Base-by-base conservation (phyloP, 1,139 yeast genomes). In the Saccharomyces hybrid region DNA sequence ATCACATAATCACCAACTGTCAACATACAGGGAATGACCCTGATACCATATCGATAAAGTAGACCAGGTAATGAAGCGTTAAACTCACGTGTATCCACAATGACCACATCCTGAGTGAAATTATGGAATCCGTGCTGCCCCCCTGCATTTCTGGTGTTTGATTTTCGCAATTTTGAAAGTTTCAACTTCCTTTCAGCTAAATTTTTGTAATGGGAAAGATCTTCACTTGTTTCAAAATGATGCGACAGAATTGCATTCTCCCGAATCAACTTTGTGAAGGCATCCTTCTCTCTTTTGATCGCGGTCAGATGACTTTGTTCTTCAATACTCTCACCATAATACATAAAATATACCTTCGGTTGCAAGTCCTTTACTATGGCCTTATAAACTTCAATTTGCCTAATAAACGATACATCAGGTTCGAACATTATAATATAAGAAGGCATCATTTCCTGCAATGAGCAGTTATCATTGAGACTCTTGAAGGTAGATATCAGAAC, bases 81-180 rank as follows among this genome's bases (percentile, higher is more conserved):
- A 63, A 93, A 88, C 68, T 95, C 99, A 68, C 99, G 81, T n/a
- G 86, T 83, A 75, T 95, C 99, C 1, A 93, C 97, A 57, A 95
- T 78, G 0, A 91, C 85, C 50, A 79, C 72, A 60, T 81, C 76
- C 55, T 81, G 84, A 47, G 79, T 81, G 9, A 66, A 67, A 13
- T 75, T 77, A 6, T 78, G 75, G 53, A 78, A 71, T 52, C 78
- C 76, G 11, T 66, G 70, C 13, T 84, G 83, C 0, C 96, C 97
- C 14, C 97, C 97, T 0, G 97, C 97, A 42, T 87, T 82, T 64
- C 97, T 78, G 0, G 97, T 86, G 62, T 82, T 86, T 7, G 75
- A 73, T 9, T 75, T 78, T 54, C 74, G 59, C 5, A 62, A 61
- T 74, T 64, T 65, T 47, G 51, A 65, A 52, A 67, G 51, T 54